phyloP scores from a whole-genome alignment of 768 basidiomycete genomes.

The Lactifluus piperatus region DNA sequence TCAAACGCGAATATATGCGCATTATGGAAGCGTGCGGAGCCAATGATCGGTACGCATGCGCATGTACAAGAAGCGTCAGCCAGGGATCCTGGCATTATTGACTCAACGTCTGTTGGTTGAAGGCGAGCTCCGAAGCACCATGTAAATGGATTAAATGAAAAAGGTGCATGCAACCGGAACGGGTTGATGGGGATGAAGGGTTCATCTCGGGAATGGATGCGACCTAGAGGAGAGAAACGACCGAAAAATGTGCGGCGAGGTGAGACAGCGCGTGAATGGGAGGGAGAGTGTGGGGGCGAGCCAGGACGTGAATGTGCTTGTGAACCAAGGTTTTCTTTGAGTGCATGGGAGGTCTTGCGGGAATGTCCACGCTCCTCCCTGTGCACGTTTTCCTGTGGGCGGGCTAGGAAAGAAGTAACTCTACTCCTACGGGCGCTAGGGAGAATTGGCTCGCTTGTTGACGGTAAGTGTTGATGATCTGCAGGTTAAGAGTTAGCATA shows the following conservation, averaged over 20 bases:
- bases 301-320: constrained; percentile 31
- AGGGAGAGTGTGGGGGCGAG: constrained; percentile 26
- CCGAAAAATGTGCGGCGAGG: constrained; percentile 48
- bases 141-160: constrained; percentile 6
- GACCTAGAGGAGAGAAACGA: constrained; percentile 43
- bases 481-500: neutral
- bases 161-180: constrained; percentile 24
- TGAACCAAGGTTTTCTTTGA: constrained; percentile 25
- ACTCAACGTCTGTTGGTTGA: neutral
- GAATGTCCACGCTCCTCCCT: constrained; percentile 15
- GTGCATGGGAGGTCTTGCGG: constrained; percentile 13
- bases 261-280: constrained; percentile 38
- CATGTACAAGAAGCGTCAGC: constrained; percentile 1
- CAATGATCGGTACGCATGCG: constrained; percentile 17
- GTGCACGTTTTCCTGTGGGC: constrained; percentile 4
- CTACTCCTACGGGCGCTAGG: neutral
- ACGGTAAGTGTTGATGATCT: constrained; percentile 5
- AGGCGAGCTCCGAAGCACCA: constrained; percentile 3
- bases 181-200: constrained; percentile 32
- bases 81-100: neutral
- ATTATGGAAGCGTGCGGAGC: constrained; percentile 14
- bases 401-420: constrained; percentile 6
- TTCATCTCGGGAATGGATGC: constrained; percentile 36
- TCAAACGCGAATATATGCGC: constrained; percentile 28
- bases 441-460: constrained; percentile 15